Conservation (phyloP, 2,329 filamentous ascomycete genomes). For the Venturia asperata region DNA sequence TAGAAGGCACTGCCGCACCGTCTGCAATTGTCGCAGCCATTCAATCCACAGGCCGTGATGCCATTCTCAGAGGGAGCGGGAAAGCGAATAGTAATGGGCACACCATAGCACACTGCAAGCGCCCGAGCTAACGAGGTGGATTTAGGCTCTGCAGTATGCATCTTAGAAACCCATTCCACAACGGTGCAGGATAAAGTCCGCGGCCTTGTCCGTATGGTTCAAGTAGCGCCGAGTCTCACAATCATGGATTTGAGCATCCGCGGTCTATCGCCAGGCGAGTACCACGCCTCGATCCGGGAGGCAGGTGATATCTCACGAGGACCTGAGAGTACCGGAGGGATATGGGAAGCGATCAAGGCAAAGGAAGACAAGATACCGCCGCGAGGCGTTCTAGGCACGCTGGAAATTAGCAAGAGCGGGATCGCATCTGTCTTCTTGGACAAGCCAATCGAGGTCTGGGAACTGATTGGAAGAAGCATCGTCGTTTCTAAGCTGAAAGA, state of each 20-base stretch:
- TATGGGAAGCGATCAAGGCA: constrained; percentile 54
- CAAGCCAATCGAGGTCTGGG: constrained; percentile 81
- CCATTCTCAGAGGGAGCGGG: constrained; percentile 85
- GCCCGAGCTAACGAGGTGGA: not conserved
- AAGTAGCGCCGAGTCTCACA: constrained; percentile 71
- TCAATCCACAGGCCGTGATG: constrained; percentile 83
- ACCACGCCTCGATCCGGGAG: constrained; percentile 77
- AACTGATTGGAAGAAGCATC: constrained; percentile 89
- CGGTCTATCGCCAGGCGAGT: constrained; percentile 72
- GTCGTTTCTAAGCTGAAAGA: constrained; percentile 67
- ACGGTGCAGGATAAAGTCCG: constrained; percentile 61
- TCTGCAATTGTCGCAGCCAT: constrained; percentile 86
- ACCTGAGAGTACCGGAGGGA: constrained; percentile 70
- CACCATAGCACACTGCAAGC: not conserved
- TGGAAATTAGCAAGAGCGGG: constrained; percentile 69
- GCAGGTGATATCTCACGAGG: constrained; percentile 81
- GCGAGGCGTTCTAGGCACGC: constrained; percentile 62
- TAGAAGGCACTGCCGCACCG: constrained; percentile 85
- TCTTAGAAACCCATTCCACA: constrained; percentile 75
- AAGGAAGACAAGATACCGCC: constrained; percentile 36
- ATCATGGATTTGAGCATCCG: constrained; percentile 81
- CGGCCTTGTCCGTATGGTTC: constrained; percentile 87
- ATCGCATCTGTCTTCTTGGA: constrained; percentile 75
- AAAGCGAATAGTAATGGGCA: constrained; percentile 65
- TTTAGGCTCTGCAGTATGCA: constrained; percentile 77